Evolutionary conservation across 768 basidiomycete genomes (phyloP), one percentile per base, ranked within the genome.

Genomic region (Leccinellum luteum): DNA sequence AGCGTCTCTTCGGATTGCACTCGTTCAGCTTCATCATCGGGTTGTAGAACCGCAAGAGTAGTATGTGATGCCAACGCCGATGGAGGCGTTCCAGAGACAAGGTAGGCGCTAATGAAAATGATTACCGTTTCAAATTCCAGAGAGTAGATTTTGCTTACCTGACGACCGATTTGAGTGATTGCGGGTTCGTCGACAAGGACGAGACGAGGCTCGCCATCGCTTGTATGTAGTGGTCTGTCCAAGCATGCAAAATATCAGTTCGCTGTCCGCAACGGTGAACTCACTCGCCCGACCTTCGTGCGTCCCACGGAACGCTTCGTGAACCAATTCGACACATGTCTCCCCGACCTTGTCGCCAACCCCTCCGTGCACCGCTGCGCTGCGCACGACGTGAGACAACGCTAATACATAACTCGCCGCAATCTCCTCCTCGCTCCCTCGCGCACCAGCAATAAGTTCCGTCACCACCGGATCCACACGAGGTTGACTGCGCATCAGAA

Each of bases 401-500:
- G 93, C 91, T 45, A 84, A 73, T 10, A 90, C 79, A 61, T 94
- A 81, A 60, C 90, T 92, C 10, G 84, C 83, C 0, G 89, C 84
- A 50, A 96, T 84, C 31, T 80, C 79, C 4, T 82, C 80, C 47
- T 89, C 89, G 52, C 89, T 89, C 31, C 75, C 81, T 61, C 78
- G 78, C 15, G 82, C 81, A 49, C 84, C 82, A 4, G 81, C 73
- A 17, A 92, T 74, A 51, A 99, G 78, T 70, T 98, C 96, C 3
- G 91, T 93, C 51, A 98, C 80, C n/a, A 98, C 87, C 1, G 94
- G 94, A 68, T 98, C 96, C 31, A 93, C 92, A 52, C 94, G 80
- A 6, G 92, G 87, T 70, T 94, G 92, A 66, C 87, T 88, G 65
- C 83, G 84, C 94, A 98, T 97, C 66, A 99, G 77, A 4, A 86